These are phyloP conservation scores for Tubosaeta sp. DNA, from an alignment of 768 basidiomycete species.

Conservation along the genomic window DNA sequence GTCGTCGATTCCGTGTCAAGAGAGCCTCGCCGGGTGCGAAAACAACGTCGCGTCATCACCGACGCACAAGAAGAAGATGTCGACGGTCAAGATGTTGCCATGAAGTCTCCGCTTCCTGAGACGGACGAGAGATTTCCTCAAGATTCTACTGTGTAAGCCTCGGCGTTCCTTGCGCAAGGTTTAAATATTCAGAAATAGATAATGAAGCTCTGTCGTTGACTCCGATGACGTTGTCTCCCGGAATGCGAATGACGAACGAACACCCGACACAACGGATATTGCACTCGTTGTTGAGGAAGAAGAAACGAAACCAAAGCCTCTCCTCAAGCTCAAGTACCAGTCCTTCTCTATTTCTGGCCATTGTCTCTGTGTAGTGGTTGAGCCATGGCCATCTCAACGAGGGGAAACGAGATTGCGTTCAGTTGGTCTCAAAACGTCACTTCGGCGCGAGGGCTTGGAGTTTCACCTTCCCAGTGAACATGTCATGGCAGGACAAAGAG, in stretches of 20 bases:
- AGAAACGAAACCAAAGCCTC: constrained; percentile 69
- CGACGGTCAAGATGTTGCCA: constrained; percentile 19
- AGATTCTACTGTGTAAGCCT: constrained; percentile 6
- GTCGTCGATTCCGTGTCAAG: constrained; percentile 7
- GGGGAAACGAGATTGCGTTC: constrained; percentile 31
- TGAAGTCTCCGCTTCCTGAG: constrained; percentile 8
- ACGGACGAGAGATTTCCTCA: neutral
- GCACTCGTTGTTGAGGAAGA: constrained; percentile 52
- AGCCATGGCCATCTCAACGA: constrained; percentile 67
- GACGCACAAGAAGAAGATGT: constrained; percentile 27
- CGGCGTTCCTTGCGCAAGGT: neutral
- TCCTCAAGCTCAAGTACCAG: constrained; percentile 60
- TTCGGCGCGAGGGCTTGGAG: constrained; percentile 21
- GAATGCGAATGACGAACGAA: constrained; percentile 1
- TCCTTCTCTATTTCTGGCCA: constrained; percentile 68
- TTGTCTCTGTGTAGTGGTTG: constrained; percentile 78
- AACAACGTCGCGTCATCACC: constrained; percentile 24
- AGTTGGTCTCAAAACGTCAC: constrained; percentile 26
- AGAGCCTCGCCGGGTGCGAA: constrained; percentile 29
- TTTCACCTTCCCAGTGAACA: constrained; percentile 18
- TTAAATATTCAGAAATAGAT: neutral
- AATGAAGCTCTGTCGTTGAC: neutral
- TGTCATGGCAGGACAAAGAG: constrained; percentile 31
- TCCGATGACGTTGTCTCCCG: neutral
- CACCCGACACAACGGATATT: constrained; percentile 16